phyloP scores from a whole-genome alignment of 345 rosid genomes.

The Carallia brachiata region DNA sequence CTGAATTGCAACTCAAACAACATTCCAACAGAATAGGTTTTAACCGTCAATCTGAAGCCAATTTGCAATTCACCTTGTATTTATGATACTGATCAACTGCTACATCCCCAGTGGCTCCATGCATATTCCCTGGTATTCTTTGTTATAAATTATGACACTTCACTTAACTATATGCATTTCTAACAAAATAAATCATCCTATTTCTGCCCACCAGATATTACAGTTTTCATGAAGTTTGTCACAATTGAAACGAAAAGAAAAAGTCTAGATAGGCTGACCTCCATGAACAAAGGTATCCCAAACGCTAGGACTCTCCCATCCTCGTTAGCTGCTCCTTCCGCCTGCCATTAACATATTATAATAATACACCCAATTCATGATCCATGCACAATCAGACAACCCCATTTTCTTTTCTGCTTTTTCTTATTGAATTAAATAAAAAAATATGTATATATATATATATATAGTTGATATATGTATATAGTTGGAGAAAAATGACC shows the following conservation, averaged over 20 bases:
- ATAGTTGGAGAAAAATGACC: slow-evolving; percentile 5
- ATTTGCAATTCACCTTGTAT: slow-evolving; percentile 46
- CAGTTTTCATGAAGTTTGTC: background rate
- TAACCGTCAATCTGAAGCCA: background rate
- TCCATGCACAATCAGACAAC: too few species aligned
- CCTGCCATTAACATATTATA: slow-evolving; percentile 14
- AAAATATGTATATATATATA: too few species aligned
- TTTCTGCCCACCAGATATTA: background rate
- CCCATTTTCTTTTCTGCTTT: too few species aligned
- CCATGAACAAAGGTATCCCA: slow-evolving; percentile 40
- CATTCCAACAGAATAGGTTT: background rate
- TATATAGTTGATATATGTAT: too few species aligned
- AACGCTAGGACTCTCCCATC: slow-evolving; percentile 50
- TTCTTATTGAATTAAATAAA: too few species aligned
- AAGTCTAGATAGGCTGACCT: slow-evolving; percentile 12
- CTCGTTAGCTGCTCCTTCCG: slow-evolving; percentile 47
- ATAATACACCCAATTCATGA: background rate
- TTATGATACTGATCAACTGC: slow-evolving; percentile 60
- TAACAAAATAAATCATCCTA: background rate
- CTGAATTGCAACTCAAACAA: background rate
- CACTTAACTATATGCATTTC: background rate
- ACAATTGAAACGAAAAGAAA: background rate
- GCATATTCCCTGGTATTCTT: slow-evolving; percentile 31
- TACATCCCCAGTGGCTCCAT: slow-evolving; percentile 43
- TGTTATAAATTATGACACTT: background rate